Evolutionary conservation across 192 early-diverging fungal genomes (phyloP).

Genomic region (Ambispora gerdemannii): DNA sequence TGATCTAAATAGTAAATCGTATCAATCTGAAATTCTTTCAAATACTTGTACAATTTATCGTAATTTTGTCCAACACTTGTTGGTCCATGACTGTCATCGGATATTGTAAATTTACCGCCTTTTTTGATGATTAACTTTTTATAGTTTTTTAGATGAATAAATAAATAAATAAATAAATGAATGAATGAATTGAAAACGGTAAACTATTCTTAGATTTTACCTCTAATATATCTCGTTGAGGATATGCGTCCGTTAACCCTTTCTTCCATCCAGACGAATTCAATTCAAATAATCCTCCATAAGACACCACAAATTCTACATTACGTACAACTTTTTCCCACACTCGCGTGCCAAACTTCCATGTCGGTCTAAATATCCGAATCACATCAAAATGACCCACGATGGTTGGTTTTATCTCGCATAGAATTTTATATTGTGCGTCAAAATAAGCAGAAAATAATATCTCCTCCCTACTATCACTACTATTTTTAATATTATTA

Average conservation of each 20-base stretch:
- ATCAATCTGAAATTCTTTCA: constrained; percentile 61
- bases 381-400: constrained; percentile 97
- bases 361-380: constrained; percentile 61
- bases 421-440: constrained; percentile 75
- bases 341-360: constrained; percentile 34
- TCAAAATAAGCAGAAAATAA: constrained; percentile 88
- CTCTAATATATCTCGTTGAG: constrained; percentile 76
- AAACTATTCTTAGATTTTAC: constrained; percentile 38
- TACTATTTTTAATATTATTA: background rate
- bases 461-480: constrained; percentile 20
- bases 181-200: background rate
- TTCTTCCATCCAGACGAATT: constrained; percentile 95
- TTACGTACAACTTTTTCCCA: constrained; percentile 70
- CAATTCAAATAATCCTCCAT: constrained; percentile 90
- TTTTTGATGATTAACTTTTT: constrained; percentile 59
- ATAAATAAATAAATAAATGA: background rate
- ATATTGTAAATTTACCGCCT: constrained; percentile 76
- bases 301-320: constrained; percentile 70
- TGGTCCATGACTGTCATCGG: constrained; percentile 93
- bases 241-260: constrained; percentile 81
- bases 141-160: too few species aligned
- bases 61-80: constrained; percentile 86
- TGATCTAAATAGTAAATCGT: constrained; percentile 49
- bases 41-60: constrained; percentile 64
- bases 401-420: constrained; percentile 68